Conservation (phyloP, 306 rosid species). For the Cicer judaicum region DNA sequence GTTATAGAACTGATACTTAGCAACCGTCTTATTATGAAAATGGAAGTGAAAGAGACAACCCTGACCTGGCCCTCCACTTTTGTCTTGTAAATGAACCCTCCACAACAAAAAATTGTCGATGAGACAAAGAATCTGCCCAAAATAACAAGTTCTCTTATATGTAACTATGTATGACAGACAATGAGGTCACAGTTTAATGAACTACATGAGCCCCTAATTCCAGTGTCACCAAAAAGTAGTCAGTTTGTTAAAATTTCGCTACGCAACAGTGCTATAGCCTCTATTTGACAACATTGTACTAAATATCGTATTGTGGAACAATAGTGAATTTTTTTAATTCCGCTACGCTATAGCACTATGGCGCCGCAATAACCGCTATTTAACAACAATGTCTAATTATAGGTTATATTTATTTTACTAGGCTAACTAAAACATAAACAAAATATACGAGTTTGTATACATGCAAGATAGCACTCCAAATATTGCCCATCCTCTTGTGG, state of each 20-base stretch:
- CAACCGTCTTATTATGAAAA: conserved; percentile 38
- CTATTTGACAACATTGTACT: no score
- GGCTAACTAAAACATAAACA: conserved; percentile 24
- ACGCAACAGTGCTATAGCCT: no score
- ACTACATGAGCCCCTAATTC: conserved; percentile 22
- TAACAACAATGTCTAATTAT: conserved; percentile 4
- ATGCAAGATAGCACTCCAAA: conserved; percentile 94
- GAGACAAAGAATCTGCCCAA: conserved; percentile 71
- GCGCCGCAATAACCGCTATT: no score
- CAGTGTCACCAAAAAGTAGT: no score
- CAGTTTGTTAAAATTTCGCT: no score
- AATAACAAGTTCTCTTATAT: conserved; percentile 40
- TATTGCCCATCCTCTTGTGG: conserved; percentile 80
- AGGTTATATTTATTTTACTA: conserved; percentile 33
- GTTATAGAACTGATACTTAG: conserved; percentile 1
- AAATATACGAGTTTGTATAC: conserved; percentile 53
- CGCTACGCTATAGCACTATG: no score
- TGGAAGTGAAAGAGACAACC: conserved; percentile 27
- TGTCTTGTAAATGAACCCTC: conserved; percentile 88
- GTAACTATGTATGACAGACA: conserved; percentile 27
- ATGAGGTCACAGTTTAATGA: conserved; percentile 30
- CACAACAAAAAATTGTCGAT: conserved; percentile 74
- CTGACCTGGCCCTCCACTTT: conserved; percentile 74
- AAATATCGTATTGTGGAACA: no score
- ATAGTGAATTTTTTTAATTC: no score